Evolutionary conservation across 176 grass and related monocot genomes (phyloP), one percentile per base, ranked within the genome.

Genomic region (Aegilops speltoides): DNA sequence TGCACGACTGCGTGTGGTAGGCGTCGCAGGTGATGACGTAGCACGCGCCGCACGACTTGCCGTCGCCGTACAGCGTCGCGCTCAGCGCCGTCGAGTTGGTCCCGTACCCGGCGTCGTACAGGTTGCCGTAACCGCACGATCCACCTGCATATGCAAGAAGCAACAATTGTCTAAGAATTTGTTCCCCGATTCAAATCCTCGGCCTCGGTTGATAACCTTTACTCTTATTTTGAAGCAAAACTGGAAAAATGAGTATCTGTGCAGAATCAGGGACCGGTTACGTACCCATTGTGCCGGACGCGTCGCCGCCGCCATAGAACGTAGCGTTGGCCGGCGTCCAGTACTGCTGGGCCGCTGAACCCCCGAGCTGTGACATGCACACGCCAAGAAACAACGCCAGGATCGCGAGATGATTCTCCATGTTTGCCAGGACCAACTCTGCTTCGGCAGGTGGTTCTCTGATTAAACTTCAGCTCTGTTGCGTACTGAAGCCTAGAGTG

Each of bases 111-210:
- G 69, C 72, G 64, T 0, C 37, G 81, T 94, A 77, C 71, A 94
- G 10, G 87, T 94, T 41, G 45, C 82, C 87, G 43, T 91, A 94
- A 20, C 89, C 92, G 40, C 92, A 94, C n/a, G 89, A 76, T 7
- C 92, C 89, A 7, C 87, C 92, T 94, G 68, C 54, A 43, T 15
- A 23, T 33, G 10, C 24, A 29, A 29, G 25, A 28, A 76, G 43
- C 59, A 62, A 9, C 59, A 62, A 9, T 1, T 23, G 4, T 62
- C 17, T 57, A 3, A 57, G 54, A 57, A 57, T 3, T 19, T 6
- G 6, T 52, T 17, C 48, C 15, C 4, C 48, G 15, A 17, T 4
- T 4, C 4, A 17, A 52, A 17, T 57, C 54, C 54, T 8, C 50
- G 19, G 17, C 2, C 6, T 57, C 22, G 54, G 19, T 22, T 34